A percentile compares a stretch with the other conserved stretches of the same genome.
Evolutionary conservation across 441 rosid species (phyloP).

Genomic region (Adansonia madagascariensis): DNA sequence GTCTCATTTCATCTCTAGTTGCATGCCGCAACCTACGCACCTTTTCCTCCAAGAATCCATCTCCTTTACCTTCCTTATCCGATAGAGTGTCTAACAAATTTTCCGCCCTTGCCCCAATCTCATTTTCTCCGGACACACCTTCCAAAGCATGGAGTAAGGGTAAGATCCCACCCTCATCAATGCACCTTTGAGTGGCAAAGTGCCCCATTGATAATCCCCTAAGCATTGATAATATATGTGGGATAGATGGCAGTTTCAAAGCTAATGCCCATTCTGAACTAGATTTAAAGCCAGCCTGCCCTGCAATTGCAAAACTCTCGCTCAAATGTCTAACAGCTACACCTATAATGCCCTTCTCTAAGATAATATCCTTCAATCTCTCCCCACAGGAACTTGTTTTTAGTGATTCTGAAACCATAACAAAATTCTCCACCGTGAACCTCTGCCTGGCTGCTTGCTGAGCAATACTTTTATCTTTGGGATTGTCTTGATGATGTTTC

Average conservation of each 20-base stretch:
- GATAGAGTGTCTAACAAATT: slow-evolving; percentile 95
- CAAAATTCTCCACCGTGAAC: slow-evolving; percentile 92
- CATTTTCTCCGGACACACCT: slow-evolving; percentile 97
- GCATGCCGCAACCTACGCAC: slow-evolving; percentile 82
- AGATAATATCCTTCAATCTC: slow-evolving; percentile 92
- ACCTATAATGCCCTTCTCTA: slow-evolving; percentile 85
- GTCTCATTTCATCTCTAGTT: slow-evolving; percentile 96
- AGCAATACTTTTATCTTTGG: slow-evolving; percentile 73
- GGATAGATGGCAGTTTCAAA: slow-evolving; percentile 88
- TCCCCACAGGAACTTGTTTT: slow-evolving; percentile 99
- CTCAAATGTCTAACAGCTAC: slow-evolving; percentile 85
- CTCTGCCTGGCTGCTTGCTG: slow-evolving; percentile 83
- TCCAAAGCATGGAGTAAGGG: slow-evolving; percentile 97
- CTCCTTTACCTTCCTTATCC: slow-evolving; percentile 91
- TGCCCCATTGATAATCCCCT: slow-evolving; percentile 99
- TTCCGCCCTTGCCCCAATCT: slow-evolving; percentile 98
- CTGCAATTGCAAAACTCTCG: slow-evolving; percentile 78
- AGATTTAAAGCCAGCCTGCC: slow-evolving; percentile 81
- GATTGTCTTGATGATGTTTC: slow-evolving; percentile 73
- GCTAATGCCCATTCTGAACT: slow-evolving; percentile 76
- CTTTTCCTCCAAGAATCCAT: slow-evolving; percentile 92
- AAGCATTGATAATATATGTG: slow-evolving; percentile 90
- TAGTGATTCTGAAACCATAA: slow-evolving; percentile 96
- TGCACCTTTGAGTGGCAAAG: slow-evolving; percentile 83
- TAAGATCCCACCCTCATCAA: slow-evolving; percentile 87